phyloP scores from a whole-genome alignment of 2,329 filamentous ascomycete genomes.

The Alternaria conjuncta region DNA sequence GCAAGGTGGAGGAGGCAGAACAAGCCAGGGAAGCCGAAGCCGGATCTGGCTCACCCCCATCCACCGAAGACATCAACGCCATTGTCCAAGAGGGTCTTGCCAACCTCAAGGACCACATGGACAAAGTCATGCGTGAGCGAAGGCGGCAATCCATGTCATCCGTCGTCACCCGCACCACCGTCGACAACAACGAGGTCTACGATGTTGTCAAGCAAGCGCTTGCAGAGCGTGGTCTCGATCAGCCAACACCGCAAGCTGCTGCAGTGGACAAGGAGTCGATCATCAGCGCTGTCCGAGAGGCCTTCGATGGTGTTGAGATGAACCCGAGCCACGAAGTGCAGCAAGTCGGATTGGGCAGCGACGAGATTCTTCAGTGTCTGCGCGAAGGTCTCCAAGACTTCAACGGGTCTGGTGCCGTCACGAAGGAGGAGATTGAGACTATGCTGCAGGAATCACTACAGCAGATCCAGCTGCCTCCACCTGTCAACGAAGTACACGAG shows the following conservation, averaged over 20 bases:
- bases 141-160: constrained; percentile 70
- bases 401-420: constrained; percentile 64
- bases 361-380: constrained; percentile 86
- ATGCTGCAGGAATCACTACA: constrained; percentile 87
- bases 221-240: constrained; percentile 58
- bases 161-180: constrained; percentile 64
- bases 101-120: constrained; percentile 85
- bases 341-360: constrained; percentile 86
- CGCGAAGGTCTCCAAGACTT: constrained; percentile 85
- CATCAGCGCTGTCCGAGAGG: constrained; percentile 83
- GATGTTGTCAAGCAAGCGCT: constrained; percentile 80
- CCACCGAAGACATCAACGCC: constrained; percentile 73
- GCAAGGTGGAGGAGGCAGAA: constrained; percentile 77
- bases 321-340: constrained; percentile 92
- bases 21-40: constrained; percentile 54
- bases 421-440: constrained; percentile 82
- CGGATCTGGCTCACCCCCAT: constrained; percentile 37
- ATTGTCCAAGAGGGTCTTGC: constrained; percentile 82
- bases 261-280: constrained; percentile 76
- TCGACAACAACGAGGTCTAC: constrained; percentile 86
- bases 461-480: constrained; percentile 75
- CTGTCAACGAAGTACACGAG: constrained; percentile 71
- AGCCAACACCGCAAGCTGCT: constrained; percentile 52
- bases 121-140: constrained; percentile 77
- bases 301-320: constrained; percentile 79